Evolutionary conservation across 108 stramenopile species (phyloP).

Genomic region (Skeletonema costatum): DNA sequence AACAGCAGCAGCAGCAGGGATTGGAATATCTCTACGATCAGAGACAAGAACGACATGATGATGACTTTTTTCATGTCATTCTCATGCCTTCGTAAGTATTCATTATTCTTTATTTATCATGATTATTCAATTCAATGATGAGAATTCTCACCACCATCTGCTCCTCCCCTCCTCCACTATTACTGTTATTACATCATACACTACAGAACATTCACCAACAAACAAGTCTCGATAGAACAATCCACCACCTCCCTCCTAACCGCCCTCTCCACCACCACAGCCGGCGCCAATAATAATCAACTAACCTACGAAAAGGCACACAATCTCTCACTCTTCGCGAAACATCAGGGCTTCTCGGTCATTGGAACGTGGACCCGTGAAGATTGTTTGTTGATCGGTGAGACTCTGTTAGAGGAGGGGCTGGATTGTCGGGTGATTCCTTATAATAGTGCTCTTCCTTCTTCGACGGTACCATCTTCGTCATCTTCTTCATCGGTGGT

Average conservation of each 20-base stretch:
- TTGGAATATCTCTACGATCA: conserved; percentile 39
- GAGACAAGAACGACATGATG: conserved; percentile 9
- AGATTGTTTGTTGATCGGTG: conserved; percentile 29
- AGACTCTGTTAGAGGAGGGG: conserved; percentile 11
- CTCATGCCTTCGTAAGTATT: conserved; percentile 43
- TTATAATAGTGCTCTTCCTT: neutral
- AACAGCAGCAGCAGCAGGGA: neutral
- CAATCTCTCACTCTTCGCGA: conserved; percentile 31
- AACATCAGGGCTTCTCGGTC: conserved; percentile 30
- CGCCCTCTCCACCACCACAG: neutral
- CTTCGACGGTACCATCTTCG: neutral
- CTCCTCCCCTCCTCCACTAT: too few relatives aligned
- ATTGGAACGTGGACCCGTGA: conserved; percentile 38
- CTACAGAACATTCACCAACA: conserved; percentile 33
- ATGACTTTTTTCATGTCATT: conserved; percentile 42
- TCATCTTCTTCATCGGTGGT: neutral
- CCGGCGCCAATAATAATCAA: neutral
- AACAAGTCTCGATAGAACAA: conserved; percentile 16
- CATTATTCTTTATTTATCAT: neutral
- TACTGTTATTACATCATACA: neutral
- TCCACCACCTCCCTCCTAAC: conserved; percentile 16
- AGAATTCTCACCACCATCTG: neutral
- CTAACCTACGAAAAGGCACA: conserved; percentile 19
- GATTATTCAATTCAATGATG: too few relatives aligned
- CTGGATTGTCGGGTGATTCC: conserved; percentile 36